phyloP scores from a whole-genome alignment of 805 yeast species.

The Yarrowia keelungensis region DNA sequence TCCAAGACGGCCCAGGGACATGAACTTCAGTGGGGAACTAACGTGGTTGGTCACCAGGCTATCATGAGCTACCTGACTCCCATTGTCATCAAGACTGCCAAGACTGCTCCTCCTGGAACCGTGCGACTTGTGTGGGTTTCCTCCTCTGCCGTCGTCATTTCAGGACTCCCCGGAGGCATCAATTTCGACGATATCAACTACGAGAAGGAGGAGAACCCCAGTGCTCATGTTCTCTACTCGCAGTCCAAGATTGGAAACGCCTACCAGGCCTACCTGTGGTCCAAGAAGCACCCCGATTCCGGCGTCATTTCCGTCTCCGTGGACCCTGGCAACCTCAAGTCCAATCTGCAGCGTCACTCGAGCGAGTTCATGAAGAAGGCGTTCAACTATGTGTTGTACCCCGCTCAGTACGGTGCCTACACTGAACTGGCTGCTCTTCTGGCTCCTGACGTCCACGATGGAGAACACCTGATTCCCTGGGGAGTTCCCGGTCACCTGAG shows the following conservation, averaged over 20 bases:
- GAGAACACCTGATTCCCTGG: constrained; percentile 54
- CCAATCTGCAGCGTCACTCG: constrained; percentile 50
- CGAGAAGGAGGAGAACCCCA: constrained; percentile 41
- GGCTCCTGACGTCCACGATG: constrained; percentile 52
- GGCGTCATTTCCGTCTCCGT: constrained; percentile 50
- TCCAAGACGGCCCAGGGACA: constrained; percentile 55
- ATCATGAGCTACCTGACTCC: constrained; percentile 54
- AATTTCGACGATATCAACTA: constrained; percentile 50
- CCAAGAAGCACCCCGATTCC: constrained; percentile 48
- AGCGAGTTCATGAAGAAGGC: constrained; percentile 18
- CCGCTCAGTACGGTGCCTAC: constrained; percentile 54
- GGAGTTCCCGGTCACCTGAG: constrained; percentile 53
- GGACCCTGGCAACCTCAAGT: constrained; percentile 55
- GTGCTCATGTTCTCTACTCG: constrained; percentile 48
- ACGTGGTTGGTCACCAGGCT: constrained; percentile 57
- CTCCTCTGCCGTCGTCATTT: constrained; percentile 51
- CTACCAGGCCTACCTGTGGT: constrained; percentile 52
- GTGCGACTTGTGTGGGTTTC: constrained; percentile 57
- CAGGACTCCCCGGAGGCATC: constrained; percentile 50
- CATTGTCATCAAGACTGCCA: constrained; percentile 50
- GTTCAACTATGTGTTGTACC: constrained; percentile 40
- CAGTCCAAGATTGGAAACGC: constrained; percentile 56
- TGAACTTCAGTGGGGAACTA: constrained; percentile 58
- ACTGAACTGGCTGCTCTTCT: constrained; percentile 56
- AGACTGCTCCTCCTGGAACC: constrained; percentile 46